phyloP scores from a whole-genome alignment of 1,284 basidiomycete genomes.

The Inonotus hispidus region DNA sequence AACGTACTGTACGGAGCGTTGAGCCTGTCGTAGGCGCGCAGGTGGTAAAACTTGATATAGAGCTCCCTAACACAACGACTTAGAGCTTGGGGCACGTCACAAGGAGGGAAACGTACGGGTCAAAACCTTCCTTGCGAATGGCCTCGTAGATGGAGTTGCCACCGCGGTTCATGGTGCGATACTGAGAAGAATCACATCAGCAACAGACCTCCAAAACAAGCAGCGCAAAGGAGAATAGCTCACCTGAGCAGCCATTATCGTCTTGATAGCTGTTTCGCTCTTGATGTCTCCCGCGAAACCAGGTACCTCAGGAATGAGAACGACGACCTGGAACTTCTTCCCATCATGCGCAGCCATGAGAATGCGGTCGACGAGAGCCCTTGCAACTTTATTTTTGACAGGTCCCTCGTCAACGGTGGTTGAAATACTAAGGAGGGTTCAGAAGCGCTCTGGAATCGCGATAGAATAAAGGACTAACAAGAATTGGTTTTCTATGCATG shows the following conservation, averaged over 20 bases:
- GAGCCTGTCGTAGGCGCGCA: conserved; percentile 87
- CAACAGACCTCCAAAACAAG: background rate
- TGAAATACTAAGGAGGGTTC: conserved; percentile 57
- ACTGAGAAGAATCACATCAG: conserved; percentile 25
- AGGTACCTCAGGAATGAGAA: conserved; percentile 80
- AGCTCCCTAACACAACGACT: background rate
- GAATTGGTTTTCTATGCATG: conserved; percentile 79
- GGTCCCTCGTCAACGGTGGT: conserved; percentile 58
- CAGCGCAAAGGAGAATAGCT: background rate
- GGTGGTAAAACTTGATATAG: conserved; percentile 85
- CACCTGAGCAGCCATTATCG: conserved; percentile 72
- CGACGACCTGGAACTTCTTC: conserved; percentile 79
- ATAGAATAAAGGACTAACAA: conserved; percentile 58
- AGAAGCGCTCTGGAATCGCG: background rate
- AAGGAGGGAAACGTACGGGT: conserved; percentile 51
- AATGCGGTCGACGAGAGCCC: conserved; percentile 79
- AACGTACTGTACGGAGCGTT: conserved; percentile 66
- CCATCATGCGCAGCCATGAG: conserved; percentile 67
- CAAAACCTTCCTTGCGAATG: conserved; percentile 71
- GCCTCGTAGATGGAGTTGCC: conserved; percentile 83
- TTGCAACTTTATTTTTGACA: conserved; percentile 78
- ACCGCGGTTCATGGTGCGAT: conserved; percentile 83
- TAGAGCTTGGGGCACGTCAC: background rate
- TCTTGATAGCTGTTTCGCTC: conserved; percentile 63
- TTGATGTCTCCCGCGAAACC: conserved; percentile 83